Percentiles rank a stretch among this genome's conserved stretches.
phyloP scores from a whole-genome alignment of 495 filamentous ascomycete species.

The Penicillium cataractarum region DNA sequence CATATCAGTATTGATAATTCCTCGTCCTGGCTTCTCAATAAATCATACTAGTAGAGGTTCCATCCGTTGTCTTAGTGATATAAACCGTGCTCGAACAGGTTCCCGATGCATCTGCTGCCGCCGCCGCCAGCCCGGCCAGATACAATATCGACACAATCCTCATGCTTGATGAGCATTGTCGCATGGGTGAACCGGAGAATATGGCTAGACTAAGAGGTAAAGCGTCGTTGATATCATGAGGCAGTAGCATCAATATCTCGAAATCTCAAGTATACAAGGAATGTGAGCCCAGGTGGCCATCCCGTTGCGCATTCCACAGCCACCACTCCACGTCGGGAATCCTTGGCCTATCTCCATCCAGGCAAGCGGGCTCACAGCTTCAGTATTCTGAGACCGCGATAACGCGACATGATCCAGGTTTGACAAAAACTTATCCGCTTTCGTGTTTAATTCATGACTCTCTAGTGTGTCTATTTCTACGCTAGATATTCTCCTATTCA shows the following conservation, averaged over 20 bases:
- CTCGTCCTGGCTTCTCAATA: not conserved
- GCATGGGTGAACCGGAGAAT: not conserved
- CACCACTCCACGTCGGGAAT: not conserved
- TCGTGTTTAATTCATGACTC: no score
- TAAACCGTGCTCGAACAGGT: constrained; percentile 10
- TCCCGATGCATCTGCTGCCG: not conserved
- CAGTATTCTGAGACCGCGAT: not conserved
- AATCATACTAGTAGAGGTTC: constrained; percentile 4
- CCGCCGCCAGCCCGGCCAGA: not conserved
- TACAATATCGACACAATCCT: not conserved
- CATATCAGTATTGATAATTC: not conserved
- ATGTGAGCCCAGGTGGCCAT: not conserved
- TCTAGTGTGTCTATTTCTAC: no score
- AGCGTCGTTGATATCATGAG: no score
- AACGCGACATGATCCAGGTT: no score
- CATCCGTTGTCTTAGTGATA: constrained; percentile 1
- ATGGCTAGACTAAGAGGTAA: no score
- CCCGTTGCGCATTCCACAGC: not conserved
- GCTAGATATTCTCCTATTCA: no score
- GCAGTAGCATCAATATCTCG: not conserved
- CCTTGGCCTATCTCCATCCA: not conserved
- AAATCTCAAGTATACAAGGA: not conserved
- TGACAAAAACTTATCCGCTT: no score
- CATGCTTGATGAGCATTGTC: not conserved
- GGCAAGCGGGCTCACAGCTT: not conserved